Evolutionary conservation across 768 basidiomycete species (phyloP), one percentile per base, ranked within the genome.

Genomic region (Lactarius deliciosus): DNA sequence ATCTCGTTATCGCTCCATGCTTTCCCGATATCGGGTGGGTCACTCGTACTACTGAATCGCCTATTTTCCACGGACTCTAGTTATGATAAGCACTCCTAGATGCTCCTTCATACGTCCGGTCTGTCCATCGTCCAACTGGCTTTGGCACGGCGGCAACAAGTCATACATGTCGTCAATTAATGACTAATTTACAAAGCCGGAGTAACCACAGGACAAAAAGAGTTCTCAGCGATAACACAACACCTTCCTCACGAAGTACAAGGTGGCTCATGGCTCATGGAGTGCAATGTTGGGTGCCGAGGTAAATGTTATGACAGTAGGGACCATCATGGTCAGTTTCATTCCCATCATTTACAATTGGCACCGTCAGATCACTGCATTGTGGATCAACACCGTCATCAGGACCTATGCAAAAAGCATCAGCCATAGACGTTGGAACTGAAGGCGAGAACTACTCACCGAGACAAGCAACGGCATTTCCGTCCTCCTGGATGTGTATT

Each of bases 301-400:
- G 82, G 64, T 70, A 77, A 60, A 86, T 81, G 25, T 85, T 85
- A 64, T 86, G 74, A 9, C 9, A 34, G 69, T 81, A 83, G 10
- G 82, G 79, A 66, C 88, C 87, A 57, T 85, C 72, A 74, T 90
- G 89, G 71, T 90, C 72, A 8, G 81, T 57, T 55, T 84, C 77
- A n/a, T 40, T 5, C 41, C 65, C 65, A 3, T 56, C 3, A 0
- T 7, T 3, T 61, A 90, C 73, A 69, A 81, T 83, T 1, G 85
- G 85, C 13, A 88, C 87, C 4, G 81, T 78, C 53, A 73, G 70
- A 62, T 85, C 83, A 38, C 81, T 81, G 75, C 89, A 90, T 64
- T 83, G 76, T 13, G 77, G 25, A 63, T 85, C 83, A 16, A 78
- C 81, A 7, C 79, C 79, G 68, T 89, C 82, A 72, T 90, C 87